These are phyloP conservation scores for Triticum aestivum DNA, from an alignment of 176 grass and related monocot species.

Conservation along the genomic window IWGSC_CS_RefSeq_v2.1 NC_057802.1:499553574-499554073, in stretches of 20 bases:
- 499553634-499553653: conserved; percentile 25
- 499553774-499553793: conserved; percentile 99
- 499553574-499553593: conserved; percentile 82
- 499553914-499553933: conserved; percentile 95
- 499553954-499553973: conserved; percentile 15
- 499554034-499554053: conserved; percentile 21
- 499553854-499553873: conserved; percentile 52
- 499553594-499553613: conserved; percentile 99
- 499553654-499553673: background rate
- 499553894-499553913: conserved; percentile 91
- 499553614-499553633: conserved; percentile 55
- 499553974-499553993: background rate
- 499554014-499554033: background rate
- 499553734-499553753: conserved; percentile 99
- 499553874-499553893: conserved; percentile 96
- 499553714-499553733: conserved; percentile 93
- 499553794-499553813: conserved; percentile 54
- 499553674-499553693: conserved; percentile 7
- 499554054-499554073: conserved; percentile 26
- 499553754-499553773: conserved; percentile 99
- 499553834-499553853: conserved; percentile 28
- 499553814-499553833: background rate
- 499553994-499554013: background rate
- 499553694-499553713: conserved; percentile 31
- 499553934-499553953: conserved; percentile 42